phyloP scores from a whole-genome alignment of 2,329 filamentous ascomycete genomes.

The Colletotrichum sp. region DNA sequence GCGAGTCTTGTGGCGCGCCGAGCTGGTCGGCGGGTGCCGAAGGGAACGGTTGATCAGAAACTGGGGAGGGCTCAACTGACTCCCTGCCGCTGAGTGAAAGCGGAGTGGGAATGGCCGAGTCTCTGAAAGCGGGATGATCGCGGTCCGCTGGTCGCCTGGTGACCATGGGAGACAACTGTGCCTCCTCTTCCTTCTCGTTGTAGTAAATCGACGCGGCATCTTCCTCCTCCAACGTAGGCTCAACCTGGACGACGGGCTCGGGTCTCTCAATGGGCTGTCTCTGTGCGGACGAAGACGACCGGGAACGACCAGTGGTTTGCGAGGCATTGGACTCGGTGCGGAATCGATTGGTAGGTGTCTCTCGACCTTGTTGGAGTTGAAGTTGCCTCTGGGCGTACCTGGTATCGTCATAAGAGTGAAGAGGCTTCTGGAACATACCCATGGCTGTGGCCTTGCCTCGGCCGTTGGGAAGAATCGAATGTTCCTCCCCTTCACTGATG shows the following conservation, averaged over 20 bases:
- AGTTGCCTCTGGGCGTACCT: constrained; percentile 83
- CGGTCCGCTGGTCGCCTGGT: constrained; percentile 55
- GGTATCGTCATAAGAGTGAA: constrained; percentile 80
- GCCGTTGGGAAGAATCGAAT: constrained; percentile 71
- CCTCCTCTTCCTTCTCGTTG: constrained; percentile 45
- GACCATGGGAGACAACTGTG: constrained; percentile 37
- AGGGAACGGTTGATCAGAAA: constrained; percentile 25
- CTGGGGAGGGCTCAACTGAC: constrained; percentile 33
- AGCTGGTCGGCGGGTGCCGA: constrained; percentile 24
- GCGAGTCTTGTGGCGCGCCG: constrained; percentile 66
- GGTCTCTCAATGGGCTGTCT: constrained; percentile 37
- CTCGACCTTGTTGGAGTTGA: constrained; percentile 78
- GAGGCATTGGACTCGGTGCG: constrained; percentile 52
- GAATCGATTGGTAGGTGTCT: constrained; percentile 57
- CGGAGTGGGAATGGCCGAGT: constrained; percentile 48
- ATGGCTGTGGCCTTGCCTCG: constrained; percentile 80
- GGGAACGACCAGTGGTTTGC: constrained; percentile 44
- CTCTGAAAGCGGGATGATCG: constrained; percentile 60
- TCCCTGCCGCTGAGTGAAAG: constrained; percentile 36
- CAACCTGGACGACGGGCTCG: constrained; percentile 32
- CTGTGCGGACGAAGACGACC: constrained; percentile 51
- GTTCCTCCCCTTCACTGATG: constrained; percentile 75
- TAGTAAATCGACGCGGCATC: constrained; percentile 44
- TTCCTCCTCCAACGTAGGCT: constrained; percentile 38
- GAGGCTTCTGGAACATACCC: constrained; percentile 70